Evolutionary conservation across 2,329 filamentous ascomycete species (phyloP).

Genomic region (Emmonsiellopsis sp.): DNA sequence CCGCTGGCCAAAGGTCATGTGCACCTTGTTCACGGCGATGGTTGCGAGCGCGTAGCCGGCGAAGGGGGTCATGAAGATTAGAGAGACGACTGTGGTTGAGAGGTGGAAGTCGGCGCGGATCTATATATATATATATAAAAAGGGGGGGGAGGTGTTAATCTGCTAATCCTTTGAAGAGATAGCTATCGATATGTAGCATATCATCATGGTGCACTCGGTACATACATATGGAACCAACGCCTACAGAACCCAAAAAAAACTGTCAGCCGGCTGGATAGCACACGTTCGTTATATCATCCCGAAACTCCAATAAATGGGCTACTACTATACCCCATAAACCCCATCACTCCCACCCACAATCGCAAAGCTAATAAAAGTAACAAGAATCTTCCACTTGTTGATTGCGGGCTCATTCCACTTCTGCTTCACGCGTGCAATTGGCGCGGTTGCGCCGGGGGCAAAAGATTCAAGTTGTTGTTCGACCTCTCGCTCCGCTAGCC

Average conservation of each 20-base stretch:
- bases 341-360: constrained; percentile 48
- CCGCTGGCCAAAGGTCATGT: constrained; percentile 48
- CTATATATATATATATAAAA: constrained; percentile 25
- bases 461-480: background rate
- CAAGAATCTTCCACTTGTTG: constrained; percentile 12
- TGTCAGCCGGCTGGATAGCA: background rate
- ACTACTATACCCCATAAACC: constrained; percentile 41
- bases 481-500: background rate
- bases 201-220: background rate
- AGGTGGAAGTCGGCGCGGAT: constrained; percentile 35
- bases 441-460: background rate
- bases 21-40: constrained; percentile 32
- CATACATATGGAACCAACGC: constrained; percentile 40
- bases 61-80: constrained; percentile 38
- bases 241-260: constrained; percentile 17
- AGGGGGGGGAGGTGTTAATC: background rate
- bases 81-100: constrained; percentile 26
- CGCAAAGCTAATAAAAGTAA: constrained; percentile 45
- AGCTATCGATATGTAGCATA: too few relatives aligned
- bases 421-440: constrained; percentile 6
- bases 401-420: constrained; percentile 12
- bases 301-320: background rate
- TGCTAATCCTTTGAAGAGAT: background rate
- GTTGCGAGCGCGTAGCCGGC: constrained; percentile 35
- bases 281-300: background rate